Evolutionary conservation across 169 alveolate genomes (phyloP), one percentile per base, ranked within the genome.

Genomic region (Eimeria acervulina): DNA sequence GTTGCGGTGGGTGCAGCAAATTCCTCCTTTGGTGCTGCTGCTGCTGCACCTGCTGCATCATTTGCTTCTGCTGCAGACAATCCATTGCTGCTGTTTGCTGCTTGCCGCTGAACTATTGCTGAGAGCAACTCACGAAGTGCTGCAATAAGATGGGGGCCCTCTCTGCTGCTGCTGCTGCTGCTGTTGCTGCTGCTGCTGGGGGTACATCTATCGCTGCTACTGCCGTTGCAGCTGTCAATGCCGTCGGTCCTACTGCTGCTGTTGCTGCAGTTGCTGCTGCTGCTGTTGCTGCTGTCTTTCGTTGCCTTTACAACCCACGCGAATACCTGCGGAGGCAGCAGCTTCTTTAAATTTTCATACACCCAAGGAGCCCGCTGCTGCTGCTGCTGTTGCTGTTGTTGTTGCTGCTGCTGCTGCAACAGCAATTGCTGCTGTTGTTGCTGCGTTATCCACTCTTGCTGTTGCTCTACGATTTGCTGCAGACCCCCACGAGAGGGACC

Each of bases 11-110:
- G 12, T n/a, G 85, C 85, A 15, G 42, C 28, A 12, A 19, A 15
- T 74, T 31, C 42, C 26, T 31, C 44, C n/a, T 10, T 74, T 36
- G 23, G 51, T 74, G 85, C 85, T 74, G 52, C 38, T 47, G 5
- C 55, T 47, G 12, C 55, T 47, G 55, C 5, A 47, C 19, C 55
- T 7, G 55, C 55, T 47, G 55, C 55, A 7, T 12, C 55, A 7
- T 5, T 12, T 7, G 19, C 55, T 47, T 47, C 26, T 23, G 90
- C 19, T 17, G 66, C 55, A 80, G 52, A 40, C 40, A 28, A 10
- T 36, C 15, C 19, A 59, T 26, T 44, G 68, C 61, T 80, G 76
- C 74, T 28, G 66, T 31, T 76, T 88, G 94, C 61, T 88, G 94
- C 81, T 59, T 78, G 44, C 36, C 28, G 17, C 52, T 28, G 51